A percentile compares a stretch with the other conserved stretches of the same genome.
phyloP scores from a whole-genome alignment of 2,329 filamentous ascomycete genomes.

The Xylaria sp. region DNA sequence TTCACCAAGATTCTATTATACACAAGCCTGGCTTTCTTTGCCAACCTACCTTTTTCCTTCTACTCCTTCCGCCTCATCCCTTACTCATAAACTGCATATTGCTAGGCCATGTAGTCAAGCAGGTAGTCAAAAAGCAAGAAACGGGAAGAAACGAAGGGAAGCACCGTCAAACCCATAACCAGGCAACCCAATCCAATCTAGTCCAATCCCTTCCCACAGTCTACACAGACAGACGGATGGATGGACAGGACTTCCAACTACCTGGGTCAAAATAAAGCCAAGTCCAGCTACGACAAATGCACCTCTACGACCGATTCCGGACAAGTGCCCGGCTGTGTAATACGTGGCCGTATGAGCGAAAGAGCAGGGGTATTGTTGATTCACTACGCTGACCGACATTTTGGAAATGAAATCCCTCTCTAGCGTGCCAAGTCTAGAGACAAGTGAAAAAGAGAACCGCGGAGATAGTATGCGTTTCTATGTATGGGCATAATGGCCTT shows the following conservation, averaged over 20 bases:
- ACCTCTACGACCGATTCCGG: neutral
- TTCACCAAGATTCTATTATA: conserved; percentile 16
- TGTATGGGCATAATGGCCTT: conserved; percentile 11
- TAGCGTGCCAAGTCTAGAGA: conserved; percentile 1
- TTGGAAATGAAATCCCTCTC: conserved; percentile 11
- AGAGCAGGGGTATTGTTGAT: conserved; percentile 7
- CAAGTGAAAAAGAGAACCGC: neutral
- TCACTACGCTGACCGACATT: conserved; percentile 4
- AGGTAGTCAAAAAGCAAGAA: neutral
- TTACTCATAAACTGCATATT: neutral
- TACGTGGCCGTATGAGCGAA: neutral
- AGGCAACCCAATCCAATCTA: neutral
- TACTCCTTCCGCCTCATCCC: neutral
- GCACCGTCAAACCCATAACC: neutral
- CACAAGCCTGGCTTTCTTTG: neutral
- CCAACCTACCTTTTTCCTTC: neutral
- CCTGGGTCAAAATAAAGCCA: neutral
- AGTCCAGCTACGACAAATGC: neutral
- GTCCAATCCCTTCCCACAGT: neutral
- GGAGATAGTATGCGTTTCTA: neutral
- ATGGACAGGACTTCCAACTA: neutral
- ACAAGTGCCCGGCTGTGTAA: neutral
- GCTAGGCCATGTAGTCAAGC: neutral
- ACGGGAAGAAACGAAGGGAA: neutral
- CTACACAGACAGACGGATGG: neutral